These are phyloP conservation scores for Suillus occidentalis DNA, from an alignment of 768 basidiomycete species.

Conservation along the genomic window DNA sequence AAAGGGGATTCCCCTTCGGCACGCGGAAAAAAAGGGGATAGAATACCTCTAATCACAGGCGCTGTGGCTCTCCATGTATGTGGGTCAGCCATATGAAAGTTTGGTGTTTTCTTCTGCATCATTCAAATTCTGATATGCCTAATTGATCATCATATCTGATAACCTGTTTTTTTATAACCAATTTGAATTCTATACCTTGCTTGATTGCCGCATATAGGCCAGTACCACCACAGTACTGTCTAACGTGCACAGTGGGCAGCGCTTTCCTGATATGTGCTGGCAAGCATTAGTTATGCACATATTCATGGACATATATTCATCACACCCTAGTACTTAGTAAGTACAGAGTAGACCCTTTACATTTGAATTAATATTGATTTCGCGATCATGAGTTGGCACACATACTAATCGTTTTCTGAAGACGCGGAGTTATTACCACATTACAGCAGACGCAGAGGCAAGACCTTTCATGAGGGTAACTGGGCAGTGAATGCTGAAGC, in stretches of 20 bases:
- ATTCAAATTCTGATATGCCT: not conserved
- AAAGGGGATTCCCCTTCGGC: not conserved
- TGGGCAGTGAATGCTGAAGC: not conserved
- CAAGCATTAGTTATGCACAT: not conserved
- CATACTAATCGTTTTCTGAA: not conserved
- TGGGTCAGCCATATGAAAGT: not conserved
- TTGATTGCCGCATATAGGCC: not conserved
- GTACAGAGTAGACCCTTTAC: not conserved
- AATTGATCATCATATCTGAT: not conserved
- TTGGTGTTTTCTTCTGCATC: not conserved
- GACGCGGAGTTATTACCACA: not conserved
- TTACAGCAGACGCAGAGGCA: not conserved
- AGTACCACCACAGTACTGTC: not conserved
- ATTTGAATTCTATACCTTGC: not conserved
- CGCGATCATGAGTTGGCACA: not conserved
- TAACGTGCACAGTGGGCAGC: not conserved
- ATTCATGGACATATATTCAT: not conserved
- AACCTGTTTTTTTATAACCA: not conserved
- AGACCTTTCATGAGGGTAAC: not conserved
- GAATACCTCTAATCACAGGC: not conserved
- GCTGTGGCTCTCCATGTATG: not conserved
- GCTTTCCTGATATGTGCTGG: not conserved
- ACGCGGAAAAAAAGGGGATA: not conserved
- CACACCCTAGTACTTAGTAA: not conserved
- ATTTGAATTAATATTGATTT: not conserved